Conservation (phyloP, 2,329 filamentous ascomycete genomes). For the Verticillium alfalfae region DNA sequence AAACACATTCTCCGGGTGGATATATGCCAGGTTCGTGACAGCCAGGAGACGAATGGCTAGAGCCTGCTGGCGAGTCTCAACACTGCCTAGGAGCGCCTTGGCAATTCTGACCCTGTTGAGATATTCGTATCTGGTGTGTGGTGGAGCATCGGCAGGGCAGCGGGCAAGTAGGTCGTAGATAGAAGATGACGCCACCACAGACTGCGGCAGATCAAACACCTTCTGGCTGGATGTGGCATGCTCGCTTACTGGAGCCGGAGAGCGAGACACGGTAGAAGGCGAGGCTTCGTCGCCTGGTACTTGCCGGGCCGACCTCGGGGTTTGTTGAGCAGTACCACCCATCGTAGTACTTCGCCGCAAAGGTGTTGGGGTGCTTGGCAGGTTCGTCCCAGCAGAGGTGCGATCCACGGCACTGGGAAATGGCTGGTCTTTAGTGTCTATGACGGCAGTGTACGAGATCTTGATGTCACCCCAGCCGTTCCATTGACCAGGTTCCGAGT, state of each 20-base stretch:
- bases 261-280: slow-evolving; percentile 43
- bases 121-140: slow-evolving; percentile 73
- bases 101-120: slow-evolving; percentile 78
- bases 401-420: slow-evolving; percentile 3
- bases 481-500: slow-evolving; percentile 55
- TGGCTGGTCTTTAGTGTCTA: slow-evolving; percentile 11
- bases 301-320: slow-evolving; percentile 29
- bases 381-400: slow-evolving; percentile 25
- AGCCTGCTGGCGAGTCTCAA: slow-evolving; percentile 65
- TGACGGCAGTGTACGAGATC: slow-evolving; percentile 55
- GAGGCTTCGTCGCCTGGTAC: slow-evolving; percentile 29
- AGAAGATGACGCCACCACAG: slow-evolving; percentile 43
- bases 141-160: slow-evolving; percentile 60
- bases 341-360: slow-evolving; percentile 62
- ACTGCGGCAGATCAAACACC: slow-evolving; percentile 59
- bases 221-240: slow-evolving; percentile 39
- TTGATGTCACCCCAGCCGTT: slow-evolving; percentile 76
- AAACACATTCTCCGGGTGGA: slow-evolving; percentile 78
- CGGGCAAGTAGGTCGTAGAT: slow-evolving; percentile 53
- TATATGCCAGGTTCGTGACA: slow-evolving; percentile 85
- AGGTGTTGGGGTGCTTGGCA: slow-evolving; percentile 70
- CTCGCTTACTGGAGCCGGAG: slow-evolving; percentile 30
- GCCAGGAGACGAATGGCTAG: slow-evolving; percentile 79
- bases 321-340: slow-evolving; percentile 31
- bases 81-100: slow-evolving; percentile 67